Conservation (phyloP, 202 grass and related monocot species). For the Alloteropsis angusta region DNA sequence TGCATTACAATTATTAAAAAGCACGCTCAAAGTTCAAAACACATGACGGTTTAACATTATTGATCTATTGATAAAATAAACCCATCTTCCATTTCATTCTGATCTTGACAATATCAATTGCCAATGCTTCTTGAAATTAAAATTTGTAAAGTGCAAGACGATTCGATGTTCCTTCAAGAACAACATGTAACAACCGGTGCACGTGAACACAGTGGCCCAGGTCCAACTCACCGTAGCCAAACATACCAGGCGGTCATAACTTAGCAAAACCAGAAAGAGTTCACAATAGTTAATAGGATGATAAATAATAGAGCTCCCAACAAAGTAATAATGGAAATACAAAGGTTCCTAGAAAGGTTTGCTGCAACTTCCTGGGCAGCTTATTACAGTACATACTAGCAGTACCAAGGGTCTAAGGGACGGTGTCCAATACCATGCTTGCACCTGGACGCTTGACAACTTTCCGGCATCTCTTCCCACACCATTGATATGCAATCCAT, state of each 20-base stretch:
- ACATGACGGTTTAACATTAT: no score
- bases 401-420: neutral
- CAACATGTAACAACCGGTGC: no score
- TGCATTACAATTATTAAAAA: no score
- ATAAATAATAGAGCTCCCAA: neutral
- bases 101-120: no score
- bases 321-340: neutral
- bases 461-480: neutral
- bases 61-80: no score
- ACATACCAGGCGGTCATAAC: neutral
- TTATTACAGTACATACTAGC: conserved; percentile 17
- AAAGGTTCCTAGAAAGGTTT: neutral
- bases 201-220: neutral
- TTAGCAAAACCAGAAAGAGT: neutral
- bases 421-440: neutral
- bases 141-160: no score
- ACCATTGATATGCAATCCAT: neutral
- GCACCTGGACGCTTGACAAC: neutral
- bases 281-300: neutral
- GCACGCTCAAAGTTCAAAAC: no score
- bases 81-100: no score
- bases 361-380: neutral
- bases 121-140: no score
- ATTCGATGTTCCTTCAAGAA: no score
- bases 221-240: neutral